Base-by-base conservation (phyloP, 2,329 filamentous ascomycete genomes). In the Colletotrichum lindemuthianum region DNA sequence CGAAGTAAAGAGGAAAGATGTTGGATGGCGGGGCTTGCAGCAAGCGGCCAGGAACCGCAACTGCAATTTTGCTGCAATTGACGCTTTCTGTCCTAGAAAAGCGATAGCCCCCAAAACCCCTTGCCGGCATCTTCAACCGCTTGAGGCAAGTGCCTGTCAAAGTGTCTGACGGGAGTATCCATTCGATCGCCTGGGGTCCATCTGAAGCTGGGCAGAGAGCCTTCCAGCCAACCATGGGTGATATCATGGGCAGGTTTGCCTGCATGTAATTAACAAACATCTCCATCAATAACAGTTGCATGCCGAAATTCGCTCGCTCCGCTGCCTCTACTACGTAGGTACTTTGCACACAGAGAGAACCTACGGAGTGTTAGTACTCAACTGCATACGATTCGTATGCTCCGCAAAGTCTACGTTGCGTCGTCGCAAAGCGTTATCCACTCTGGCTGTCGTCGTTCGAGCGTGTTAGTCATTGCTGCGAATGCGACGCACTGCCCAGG, bases 1-100 rank as follows among this genome's bases (percentile, higher is more conserved):
- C 37, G 51, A 65, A 37, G 59, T 63, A 63, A 59, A 65, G 58
- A 63, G 63, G 39, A 52, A 63, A 63, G 47, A 63, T 63, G 58
- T 40, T 39, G 52, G 52, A 63, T 56, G 51, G 63, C 51, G 63
- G 63, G 63, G 63, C 51, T 54, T 47, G 40, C 61, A 56, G 58
- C 41, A 64, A 41, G 34, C 32, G 24, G 39, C 49, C 50, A 60
- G 44, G 44, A 41, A 57, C 32, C 16, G 43, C 24, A 15, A 15
- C 32, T 16, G 7, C 34, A 43, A 37, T 24, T 4, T 24, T 24
- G 24, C 24, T 24, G 24, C 24, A 10, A 34, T 43, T 36, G 37
- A 40, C 37, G 13, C 24, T 55, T 56, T 60, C 47, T 24, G 16
- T 24, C 41, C 48, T 36, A 33, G 47, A 50, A 55, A 37, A 37